Conservation (phyloP, 129 eudicot species). For the Lonicera japonica region DNA sequence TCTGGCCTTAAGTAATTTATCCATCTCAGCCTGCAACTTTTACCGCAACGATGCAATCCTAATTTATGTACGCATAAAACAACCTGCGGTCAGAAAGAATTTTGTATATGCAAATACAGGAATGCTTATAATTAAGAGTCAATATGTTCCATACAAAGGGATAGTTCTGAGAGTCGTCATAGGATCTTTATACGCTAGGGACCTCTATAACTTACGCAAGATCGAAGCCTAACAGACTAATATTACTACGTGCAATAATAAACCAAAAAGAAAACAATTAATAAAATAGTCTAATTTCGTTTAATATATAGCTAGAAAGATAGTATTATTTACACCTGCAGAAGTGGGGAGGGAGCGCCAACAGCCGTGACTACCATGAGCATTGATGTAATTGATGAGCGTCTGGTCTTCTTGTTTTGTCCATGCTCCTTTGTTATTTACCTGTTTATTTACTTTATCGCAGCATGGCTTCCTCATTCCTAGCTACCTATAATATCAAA, state of each 20-base stretch:
- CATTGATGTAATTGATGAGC: slow-evolving; percentile 24
- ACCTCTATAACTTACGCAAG: too few relatives aligned
- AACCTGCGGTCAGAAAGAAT: not conserved
- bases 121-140: too few relatives aligned
- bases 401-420: slow-evolving; percentile 42
- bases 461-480: slow-evolving; percentile 25
- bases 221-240: too few relatives aligned
- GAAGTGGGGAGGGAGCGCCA: slow-evolving; percentile 33
- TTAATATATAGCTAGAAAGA: too few relatives aligned
- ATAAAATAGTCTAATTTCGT: too few relatives aligned
- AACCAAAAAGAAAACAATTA: too few relatives aligned
- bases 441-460: slow-evolving; percentile 16
- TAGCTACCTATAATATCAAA: not conserved
- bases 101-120: too few relatives aligned
- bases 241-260: too few relatives aligned
- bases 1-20: slow-evolving; percentile 27
- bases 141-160: too few relatives aligned
- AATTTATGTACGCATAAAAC: not conserved
- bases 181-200: too few relatives aligned
- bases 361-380: slow-evolving; percentile 29
- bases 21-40: slow-evolving; percentile 39
- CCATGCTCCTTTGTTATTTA: slow-evolving; percentile 27
- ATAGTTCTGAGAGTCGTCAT: too few relatives aligned
- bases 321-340: too few relatives aligned
- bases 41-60: slow-evolving; percentile 30